Conservation (phyloP, 805 yeast species). For the Yamadazyma laniorum region DNA sequence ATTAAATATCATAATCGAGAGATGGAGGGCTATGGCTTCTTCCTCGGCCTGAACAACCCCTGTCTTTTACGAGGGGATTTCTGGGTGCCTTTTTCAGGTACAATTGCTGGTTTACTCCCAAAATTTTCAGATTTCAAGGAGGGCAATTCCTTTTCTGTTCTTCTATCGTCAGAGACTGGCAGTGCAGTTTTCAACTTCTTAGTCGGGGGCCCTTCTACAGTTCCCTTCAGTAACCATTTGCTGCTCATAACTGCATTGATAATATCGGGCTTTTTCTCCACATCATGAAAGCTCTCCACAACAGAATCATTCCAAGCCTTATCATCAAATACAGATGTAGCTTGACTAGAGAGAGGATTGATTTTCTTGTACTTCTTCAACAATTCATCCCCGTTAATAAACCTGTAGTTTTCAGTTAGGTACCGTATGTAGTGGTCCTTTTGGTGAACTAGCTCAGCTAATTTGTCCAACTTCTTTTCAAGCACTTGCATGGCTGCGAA, state of each 20-base stretch:
- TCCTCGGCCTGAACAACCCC: constrained; percentile 8
- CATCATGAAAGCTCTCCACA: no score
- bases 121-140: no score
- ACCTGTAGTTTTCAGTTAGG: constrained; percentile 33
- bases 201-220: no score
- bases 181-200: no score
- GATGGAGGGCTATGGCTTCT: constrained; percentile 30
- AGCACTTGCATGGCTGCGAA: constrained; percentile 2
- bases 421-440: constrained; percentile 35
- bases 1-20: constrained; percentile 24
- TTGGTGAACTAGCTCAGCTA: constrained; percentile 20
- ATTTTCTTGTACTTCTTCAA: constrained; percentile 27
- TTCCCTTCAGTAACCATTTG: no score
- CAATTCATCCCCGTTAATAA: constrained; percentile 33
- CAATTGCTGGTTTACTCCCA: no score
- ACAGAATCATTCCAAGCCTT: constrained; percentile 2
- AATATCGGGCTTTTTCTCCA: no score
- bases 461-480: constrained; percentile 15
- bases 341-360: constrained; percentile 2
- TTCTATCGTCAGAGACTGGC: no score
- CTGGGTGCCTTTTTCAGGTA: no score
- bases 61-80: constrained; percentile 4
- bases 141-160: no score
- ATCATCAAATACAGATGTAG: constrained; percentile 4
- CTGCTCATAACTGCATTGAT: no score